Evolutionary conservation across 2,329 filamentous ascomycete species (phyloP).

Genomic region (Claviceps paspali): DNA sequence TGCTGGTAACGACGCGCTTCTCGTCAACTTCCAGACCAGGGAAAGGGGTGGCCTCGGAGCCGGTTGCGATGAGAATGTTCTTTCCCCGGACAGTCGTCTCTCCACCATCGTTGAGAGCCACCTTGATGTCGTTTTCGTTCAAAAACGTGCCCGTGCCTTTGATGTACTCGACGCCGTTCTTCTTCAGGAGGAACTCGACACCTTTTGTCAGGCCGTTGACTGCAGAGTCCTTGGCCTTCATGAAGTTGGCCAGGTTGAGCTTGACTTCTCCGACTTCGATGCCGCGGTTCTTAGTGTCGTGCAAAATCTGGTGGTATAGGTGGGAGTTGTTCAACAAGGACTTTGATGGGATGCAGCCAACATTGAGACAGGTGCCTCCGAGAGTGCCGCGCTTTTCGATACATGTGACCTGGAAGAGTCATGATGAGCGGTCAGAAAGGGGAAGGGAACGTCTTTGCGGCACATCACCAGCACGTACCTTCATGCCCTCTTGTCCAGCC

Average conservation of each 20-base stretch:
- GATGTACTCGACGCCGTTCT: conserved; percentile 97
- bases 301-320: conserved; percentile 90
- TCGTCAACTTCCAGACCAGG: conserved; percentile 92
- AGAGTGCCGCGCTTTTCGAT: conserved; percentile 95
- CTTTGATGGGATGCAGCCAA: conserved; percentile 98
- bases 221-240: conserved; percentile 96
- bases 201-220: conserved; percentile 86
- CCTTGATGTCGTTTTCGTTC: conserved; percentile 81
- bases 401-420: conserved; percentile 58
- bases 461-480: conserved; percentile 45
- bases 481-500: conserved; percentile 91
- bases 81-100: conserved; percentile 78
- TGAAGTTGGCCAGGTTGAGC: conserved; percentile 86
- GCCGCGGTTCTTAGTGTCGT: conserved; percentile 93
- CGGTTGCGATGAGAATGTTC: conserved; percentile 97
- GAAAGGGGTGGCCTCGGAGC: conserved; percentile 90
- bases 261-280: conserved; percentile 97
- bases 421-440: conserved; percentile 4
- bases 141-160: conserved; percentile 82
- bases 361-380: conserved; percentile 94
- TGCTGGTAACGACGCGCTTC: conserved; percentile 94
- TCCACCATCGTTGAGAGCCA: conserved; percentile 79
- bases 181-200: conserved; percentile 96
- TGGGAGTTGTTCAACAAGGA: conserved; percentile 98
- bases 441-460: not conserved